phyloP scores from a whole-genome alignment of 2,329 filamentous ascomycete species.

The Colletotrichum karsti region DNA sequence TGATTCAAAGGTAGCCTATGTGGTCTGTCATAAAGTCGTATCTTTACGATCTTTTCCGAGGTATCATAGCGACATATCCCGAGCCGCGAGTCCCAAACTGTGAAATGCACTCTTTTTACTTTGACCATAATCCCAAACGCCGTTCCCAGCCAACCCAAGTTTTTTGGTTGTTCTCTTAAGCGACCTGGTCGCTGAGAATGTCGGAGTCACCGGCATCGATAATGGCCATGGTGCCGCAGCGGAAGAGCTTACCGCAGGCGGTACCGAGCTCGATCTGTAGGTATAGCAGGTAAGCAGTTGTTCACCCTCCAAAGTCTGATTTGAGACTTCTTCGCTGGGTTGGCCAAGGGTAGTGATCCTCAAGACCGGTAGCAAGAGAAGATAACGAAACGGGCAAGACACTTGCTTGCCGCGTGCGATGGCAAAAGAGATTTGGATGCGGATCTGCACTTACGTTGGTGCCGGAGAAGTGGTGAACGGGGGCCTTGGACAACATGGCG shows the following conservation, averaged over 20 bases:
- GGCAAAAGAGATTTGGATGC: background rate
- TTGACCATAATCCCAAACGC: slow-evolving; percentile 50
- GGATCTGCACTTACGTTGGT: slow-evolving; percentile 87
- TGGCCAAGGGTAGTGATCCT: slow-evolving; percentile 49
- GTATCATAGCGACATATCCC: slow-evolving; percentile 26
- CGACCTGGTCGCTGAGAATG: slow-evolving; percentile 83
- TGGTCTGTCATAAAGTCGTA: slow-evolving; percentile 21
- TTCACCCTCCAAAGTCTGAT: slow-evolving; percentile 86
- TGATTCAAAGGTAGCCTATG: slow-evolving; percentile 21
- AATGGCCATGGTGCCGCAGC: slow-evolving; percentile 96
- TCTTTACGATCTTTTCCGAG: slow-evolving; percentile 6
- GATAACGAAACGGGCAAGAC: slow-evolving; percentile 32
- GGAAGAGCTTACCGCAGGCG: slow-evolving; percentile 98
- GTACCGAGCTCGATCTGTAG: slow-evolving; percentile 95
- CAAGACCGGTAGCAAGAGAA: slow-evolving; percentile 35
- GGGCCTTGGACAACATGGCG: slow-evolving; percentile 91
- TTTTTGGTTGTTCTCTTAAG: slow-evolving; percentile 52
- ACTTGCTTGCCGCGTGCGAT: background rate
- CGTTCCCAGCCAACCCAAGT: slow-evolving; percentile 36
- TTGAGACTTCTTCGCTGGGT: slow-evolving; percentile 91
- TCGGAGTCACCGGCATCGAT: slow-evolving; percentile 98
- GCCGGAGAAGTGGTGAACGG: slow-evolving; percentile 96
- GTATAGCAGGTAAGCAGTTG: slow-evolving; percentile 62
- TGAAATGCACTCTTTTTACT: slow-evolving; percentile 13
- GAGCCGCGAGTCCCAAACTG: slow-evolving; percentile 14